phyloP scores from a whole-genome alignment of 441 rosid species.

The Omphalea diandra region DNA sequence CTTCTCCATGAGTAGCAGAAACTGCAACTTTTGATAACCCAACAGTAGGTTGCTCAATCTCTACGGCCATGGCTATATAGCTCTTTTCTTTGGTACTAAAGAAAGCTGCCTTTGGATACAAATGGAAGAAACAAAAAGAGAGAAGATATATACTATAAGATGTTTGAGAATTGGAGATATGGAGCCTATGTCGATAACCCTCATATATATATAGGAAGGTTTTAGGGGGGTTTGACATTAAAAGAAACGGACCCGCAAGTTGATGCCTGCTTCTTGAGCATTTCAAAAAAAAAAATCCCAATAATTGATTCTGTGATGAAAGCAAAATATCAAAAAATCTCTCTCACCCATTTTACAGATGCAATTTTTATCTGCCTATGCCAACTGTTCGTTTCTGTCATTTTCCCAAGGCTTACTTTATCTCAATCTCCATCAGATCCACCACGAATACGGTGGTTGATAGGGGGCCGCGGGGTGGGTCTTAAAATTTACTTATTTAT shows the following conservation, averaged over 20 bases:
- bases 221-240: slow-evolving; percentile 19
- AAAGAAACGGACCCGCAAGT: slow-evolving; percentile 17
- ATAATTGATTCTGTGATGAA: slow-evolving; percentile 48
- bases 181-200: slow-evolving; percentile 20
- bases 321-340: slow-evolving; percentile 42
- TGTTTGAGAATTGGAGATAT: slow-evolving; percentile 28
- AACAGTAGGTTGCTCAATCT: slow-evolving; percentile 46
- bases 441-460: slow-evolving; percentile 52
- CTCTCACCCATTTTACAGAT: slow-evolving; percentile 21
- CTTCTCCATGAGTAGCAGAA: slow-evolving; percentile 86
- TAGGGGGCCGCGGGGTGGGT: slow-evolving; percentile 32
- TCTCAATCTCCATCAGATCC: slow-evolving; percentile 45
- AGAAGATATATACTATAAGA: no score
- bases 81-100: no score
- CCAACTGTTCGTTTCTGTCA: slow-evolving; percentile 73
- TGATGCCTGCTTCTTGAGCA: slow-evolving; percentile 10
- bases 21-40: slow-evolving; percentile 67
- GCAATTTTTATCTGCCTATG: slow-evolving; percentile 27
- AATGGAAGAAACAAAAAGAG: no score
- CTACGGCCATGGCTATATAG: slow-evolving; percentile 55
- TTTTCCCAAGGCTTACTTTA: slow-evolving; percentile 29
- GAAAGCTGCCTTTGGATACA: no score
- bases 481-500: slow-evolving; percentile 1
- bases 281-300: slow-evolving; percentile 22
- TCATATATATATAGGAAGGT: slow-evolving; percentile 31